These are phyloP conservation scores for Salix exigua DNA, from an alignment of 345 rosid species.

Conservation along the genomic window DNA sequence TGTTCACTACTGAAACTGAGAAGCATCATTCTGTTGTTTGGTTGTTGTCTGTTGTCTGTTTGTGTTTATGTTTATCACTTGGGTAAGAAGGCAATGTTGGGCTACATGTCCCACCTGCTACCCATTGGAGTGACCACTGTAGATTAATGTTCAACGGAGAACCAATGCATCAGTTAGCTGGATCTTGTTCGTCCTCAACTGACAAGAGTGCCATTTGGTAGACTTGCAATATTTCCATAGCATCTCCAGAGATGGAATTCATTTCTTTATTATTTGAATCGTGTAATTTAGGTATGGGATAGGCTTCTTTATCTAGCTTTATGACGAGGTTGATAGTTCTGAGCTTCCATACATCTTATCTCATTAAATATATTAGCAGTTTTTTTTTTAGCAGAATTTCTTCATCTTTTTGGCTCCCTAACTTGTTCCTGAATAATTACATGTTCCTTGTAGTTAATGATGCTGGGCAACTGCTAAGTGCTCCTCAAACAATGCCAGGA, in stretches of 20 bases:
- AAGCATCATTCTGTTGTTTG: slow-evolving; percentile 28
- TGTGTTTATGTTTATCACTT: slow-evolving; percentile 24
- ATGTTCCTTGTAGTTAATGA: slow-evolving; percentile 5
- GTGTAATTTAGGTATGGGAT: not conserved
- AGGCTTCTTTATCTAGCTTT: slow-evolving; percentile 4
- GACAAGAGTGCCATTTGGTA: slow-evolving; percentile 27
- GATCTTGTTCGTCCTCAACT: slow-evolving; percentile 25
- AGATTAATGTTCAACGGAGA: slow-evolving; percentile 23
- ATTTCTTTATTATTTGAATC: slow-evolving; percentile 1
- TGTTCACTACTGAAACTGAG: slow-evolving; percentile 22
- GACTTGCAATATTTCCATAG: slow-evolving; percentile 22
- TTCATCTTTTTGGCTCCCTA: not conserved
- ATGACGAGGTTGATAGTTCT: slow-evolving; percentile 5
- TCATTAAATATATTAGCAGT: not conserved
- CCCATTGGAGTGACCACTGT: slow-evolving; percentile 22
- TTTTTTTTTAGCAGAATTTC: not conserved
- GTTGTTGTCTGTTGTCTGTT: slow-evolving; percentile 32
- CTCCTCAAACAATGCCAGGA: slow-evolving; percentile 26
- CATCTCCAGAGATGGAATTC: not conserved
- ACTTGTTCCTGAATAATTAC: not conserved
- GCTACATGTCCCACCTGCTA: slow-evolving; percentile 26
- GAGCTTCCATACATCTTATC: not conserved
- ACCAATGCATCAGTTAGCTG: slow-evolving; percentile 20
- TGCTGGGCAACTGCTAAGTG: slow-evolving; percentile 30
- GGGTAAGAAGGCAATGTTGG: slow-evolving; percentile 37